Evolutionary conservation across 805 yeast genomes (phyloP).

Genomic region (Debaryomyces castellii): DNA sequence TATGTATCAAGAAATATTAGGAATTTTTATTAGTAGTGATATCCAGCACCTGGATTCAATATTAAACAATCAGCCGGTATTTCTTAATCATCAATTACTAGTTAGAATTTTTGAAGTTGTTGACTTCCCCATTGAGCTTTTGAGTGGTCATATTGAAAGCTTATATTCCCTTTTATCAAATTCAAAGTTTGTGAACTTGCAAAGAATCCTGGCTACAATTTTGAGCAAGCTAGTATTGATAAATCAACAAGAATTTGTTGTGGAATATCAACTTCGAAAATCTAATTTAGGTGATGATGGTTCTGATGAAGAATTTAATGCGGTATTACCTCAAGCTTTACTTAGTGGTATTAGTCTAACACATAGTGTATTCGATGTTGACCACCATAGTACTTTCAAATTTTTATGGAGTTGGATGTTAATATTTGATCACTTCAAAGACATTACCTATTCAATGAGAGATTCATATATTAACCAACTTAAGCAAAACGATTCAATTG

Average conservation of each 20-base stretch:
- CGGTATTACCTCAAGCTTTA: conserved; percentile 41
- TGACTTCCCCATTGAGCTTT: conserved; percentile 14
- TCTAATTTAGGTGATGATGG: conserved; percentile 23
- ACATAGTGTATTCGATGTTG: conserved; percentile 19
- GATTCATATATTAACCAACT: conserved; percentile 59
- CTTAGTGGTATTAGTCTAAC: conserved; percentile 30
- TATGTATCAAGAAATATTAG: conserved; percentile 43
- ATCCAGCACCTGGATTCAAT: conserved; percentile 13
- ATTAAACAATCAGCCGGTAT: conserved; percentile 30
- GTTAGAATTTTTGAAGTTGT: conserved; percentile 23
- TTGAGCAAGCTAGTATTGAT: conserved; percentile 41
- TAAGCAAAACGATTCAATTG: conserved; percentile 43
- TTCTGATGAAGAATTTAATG: conserved; percentile 17
- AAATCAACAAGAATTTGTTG: conserved; percentile 57
- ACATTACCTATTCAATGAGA: conserved; percentile 64
- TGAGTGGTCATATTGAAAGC: conserved; percentile 30
- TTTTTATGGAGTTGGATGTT: conserved; percentile 72
- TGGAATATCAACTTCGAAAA: conserved; percentile 58
- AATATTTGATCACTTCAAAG: conserved; percentile 58
- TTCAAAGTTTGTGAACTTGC: conserved; percentile 25
- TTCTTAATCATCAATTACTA: conserved; percentile 35
- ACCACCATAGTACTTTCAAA: conserved; percentile 21
- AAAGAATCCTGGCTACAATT: conserved; percentile 43
- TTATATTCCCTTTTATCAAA: conserved; percentile 32
- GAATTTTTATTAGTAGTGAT: conserved; percentile 33